Percentiles rank a stretch among this genome's conserved stretches.
phyloP scores from a whole-genome alignment of 2,329 filamentous ascomycete species.

The Penicillium sp. region DNA sequence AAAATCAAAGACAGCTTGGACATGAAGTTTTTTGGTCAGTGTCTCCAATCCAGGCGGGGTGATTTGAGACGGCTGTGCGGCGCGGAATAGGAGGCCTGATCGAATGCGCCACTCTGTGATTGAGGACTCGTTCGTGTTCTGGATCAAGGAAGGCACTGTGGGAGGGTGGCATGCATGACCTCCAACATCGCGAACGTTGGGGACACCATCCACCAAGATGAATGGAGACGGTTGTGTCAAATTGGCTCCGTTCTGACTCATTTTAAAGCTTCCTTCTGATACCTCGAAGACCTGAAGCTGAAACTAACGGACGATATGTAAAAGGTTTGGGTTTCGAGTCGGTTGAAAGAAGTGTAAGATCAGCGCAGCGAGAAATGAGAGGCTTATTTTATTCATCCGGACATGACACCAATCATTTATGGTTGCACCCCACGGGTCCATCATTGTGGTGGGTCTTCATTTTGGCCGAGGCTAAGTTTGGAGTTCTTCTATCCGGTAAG shows the following conservation, averaged over 20 bases:
- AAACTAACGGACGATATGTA: not conserved
- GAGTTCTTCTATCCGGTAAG: not conserved
- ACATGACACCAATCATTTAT: too few relatives aligned
- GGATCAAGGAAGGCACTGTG: not conserved
- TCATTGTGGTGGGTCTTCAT: not conserved
- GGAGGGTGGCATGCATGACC: slow-evolving; percentile 47
- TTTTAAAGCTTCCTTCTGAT: not conserved
- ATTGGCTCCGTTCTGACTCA: not conserved
- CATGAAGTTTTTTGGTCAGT: slow-evolving; percentile 55
- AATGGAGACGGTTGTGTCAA: not conserved
- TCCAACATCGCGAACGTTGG: slow-evolving; percentile 69
- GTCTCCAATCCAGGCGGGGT: slow-evolving; percentile 54
- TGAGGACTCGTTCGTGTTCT: slow-evolving; percentile 2
- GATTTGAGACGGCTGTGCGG: slow-evolving; percentile 64
- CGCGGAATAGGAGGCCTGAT: slow-evolving; percentile 63
- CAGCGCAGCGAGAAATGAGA: not conserved
- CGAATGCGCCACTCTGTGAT: slow-evolving; percentile 43
- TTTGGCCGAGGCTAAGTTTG: not conserved
- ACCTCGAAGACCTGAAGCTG: not conserved
- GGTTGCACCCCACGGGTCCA: not conserved
- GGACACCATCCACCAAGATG: slow-evolving; percentile 47
- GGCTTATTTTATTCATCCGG: not conserved
- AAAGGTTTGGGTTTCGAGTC: not conserved
- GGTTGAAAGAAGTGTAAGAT: not conserved
- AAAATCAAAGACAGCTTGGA: slow-evolving; percentile 68